Conservation (phyloP, 805 yeast genomes). For the Zygosaccharomyces kombuchaensis region DNA sequence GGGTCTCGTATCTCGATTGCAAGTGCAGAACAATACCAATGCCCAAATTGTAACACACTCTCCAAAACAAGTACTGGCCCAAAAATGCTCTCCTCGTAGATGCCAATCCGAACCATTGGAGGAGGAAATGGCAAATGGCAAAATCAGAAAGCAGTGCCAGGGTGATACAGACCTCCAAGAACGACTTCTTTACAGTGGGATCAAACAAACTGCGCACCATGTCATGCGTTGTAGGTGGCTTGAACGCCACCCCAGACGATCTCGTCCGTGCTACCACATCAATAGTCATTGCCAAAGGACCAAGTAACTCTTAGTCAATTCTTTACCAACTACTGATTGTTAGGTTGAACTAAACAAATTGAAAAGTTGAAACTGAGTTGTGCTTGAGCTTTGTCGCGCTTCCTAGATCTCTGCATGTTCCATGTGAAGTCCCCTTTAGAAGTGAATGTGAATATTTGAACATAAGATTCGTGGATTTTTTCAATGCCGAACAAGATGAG, state of each 20-base stretch:
- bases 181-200: conserved; percentile 65
- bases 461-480: background rate
- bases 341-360: conserved; percentile 13
- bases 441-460: conserved; percentile 4
- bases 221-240: conserved; percentile 59
- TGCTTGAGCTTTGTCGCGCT: background rate
- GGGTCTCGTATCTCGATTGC: conserved; percentile 55
- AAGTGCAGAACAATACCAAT: conserved; percentile 63
- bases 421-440: conserved; percentile 1
- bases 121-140: conserved; percentile 31
- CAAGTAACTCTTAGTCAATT: background rate
- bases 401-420: background rate
- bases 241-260: conserved; percentile 32
- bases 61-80: conserved; percentile 64
- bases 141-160: conserved; percentile 38
- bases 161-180: conserved; percentile 59
- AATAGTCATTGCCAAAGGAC: background rate
- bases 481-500: background rate
- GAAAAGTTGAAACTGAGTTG: background rate
- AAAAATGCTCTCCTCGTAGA: conserved; percentile 41
- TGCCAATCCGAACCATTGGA: conserved; percentile 17
- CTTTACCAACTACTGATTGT: background rate
- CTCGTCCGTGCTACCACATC: conserved; percentile 26
- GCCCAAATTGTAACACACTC: conserved; percentile 73
- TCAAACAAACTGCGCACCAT: conserved; percentile 80